A percentile compares a stretch with the other conserved stretches of the same genome.
Conservation (phyloP, 2,329 filamentous ascomycete genomes). For the Lasiodiplodia gonubiensis region DNA sequence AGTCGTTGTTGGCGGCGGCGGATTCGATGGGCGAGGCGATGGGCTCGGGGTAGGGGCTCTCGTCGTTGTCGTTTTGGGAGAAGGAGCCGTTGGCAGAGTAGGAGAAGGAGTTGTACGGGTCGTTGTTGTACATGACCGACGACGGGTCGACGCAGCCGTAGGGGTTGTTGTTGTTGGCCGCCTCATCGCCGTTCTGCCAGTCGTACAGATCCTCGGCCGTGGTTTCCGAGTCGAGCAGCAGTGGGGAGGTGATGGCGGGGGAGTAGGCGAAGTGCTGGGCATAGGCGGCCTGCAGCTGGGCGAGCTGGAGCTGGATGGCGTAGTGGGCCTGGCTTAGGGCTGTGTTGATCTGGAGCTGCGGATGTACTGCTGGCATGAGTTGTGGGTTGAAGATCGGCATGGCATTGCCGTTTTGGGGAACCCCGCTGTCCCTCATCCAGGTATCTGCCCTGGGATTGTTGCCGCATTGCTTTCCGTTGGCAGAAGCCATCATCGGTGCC, state of each 20-base stretch:
- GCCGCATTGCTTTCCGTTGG: not conserved
- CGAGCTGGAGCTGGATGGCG: not conserved
- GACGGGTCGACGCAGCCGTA: constrained; percentile 6
- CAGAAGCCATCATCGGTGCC: not conserved
- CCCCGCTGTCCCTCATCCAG: not conserved
- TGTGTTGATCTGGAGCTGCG: constrained; percentile 8
- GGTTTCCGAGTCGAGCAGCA: constrained; percentile 20
- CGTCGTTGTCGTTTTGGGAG: not conserved
- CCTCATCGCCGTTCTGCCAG: constrained; percentile 11
- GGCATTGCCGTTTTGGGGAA: not conserved
- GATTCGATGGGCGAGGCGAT: not conserved
- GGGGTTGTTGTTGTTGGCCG: not conserved
- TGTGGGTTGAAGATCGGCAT: constrained; percentile 12
- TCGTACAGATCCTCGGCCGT: constrained; percentile 19
- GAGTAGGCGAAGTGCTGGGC: not conserved
- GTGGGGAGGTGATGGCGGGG: not conserved
- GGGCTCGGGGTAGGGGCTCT: not conserved
- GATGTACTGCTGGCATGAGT: not conserved
- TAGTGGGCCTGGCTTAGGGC: not conserved
- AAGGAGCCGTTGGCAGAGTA: not conserved
- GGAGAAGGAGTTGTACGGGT: constrained; percentile 15
- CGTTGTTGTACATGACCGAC: constrained; percentile 2
- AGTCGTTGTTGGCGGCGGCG: not conserved
- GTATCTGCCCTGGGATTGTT: not conserved
- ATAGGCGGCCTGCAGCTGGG: not conserved